Evolutionary conservation across 2,329 filamentous ascomycete species (phyloP).

Genomic region (Aulographum hederae): DNA sequence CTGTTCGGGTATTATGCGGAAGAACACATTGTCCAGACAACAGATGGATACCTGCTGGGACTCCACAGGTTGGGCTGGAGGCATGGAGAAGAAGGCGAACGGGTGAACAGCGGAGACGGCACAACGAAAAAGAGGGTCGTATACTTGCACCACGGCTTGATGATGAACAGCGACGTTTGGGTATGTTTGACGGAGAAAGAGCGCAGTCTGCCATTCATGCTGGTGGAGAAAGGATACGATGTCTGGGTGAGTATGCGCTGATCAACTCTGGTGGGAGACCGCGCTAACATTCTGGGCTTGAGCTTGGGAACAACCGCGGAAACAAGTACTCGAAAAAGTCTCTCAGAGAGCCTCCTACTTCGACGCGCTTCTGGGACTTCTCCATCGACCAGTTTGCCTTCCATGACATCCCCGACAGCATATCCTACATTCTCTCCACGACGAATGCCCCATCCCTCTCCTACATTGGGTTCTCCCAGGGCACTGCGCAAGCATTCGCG

Average conservation of each 20-base stretch:
- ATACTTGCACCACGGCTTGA: conserved; percentile 84
- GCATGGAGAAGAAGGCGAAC: conserved; percentile 60
- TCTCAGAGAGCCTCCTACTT: conserved; percentile 54
- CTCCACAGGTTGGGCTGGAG: conserved; percentile 73
- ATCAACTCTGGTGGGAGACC: too few relatives aligned
- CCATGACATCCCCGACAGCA: conserved; percentile 89
- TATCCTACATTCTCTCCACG: conserved; percentile 73
- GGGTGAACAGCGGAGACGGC: conserved; percentile 53
- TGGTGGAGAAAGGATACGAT: conserved; percentile 85
- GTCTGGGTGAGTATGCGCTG: conserved; percentile 51
- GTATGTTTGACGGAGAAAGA: conserved; percentile 77
- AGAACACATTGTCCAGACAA: conserved; percentile 89
- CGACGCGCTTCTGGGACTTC: conserved; percentile 82
- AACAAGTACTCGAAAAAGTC: conserved; percentile 99
- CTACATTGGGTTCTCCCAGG: conserved; percentile 94
- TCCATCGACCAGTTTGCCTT: conserved; percentile 98
- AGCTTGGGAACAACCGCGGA: conserved; percentile 91
- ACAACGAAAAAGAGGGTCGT: conserved; percentile 67
- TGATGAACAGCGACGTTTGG: conserved; percentile 99
- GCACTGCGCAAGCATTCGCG: conserved; percentile 91
- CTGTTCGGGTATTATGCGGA: conserved; percentile 86
- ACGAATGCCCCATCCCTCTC: conserved; percentile 72
- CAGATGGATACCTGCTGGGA: conserved; percentile 82
- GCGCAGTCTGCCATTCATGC: conserved; percentile 69
- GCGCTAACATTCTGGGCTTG: conserved; percentile 6